Evolutionary conservation across 257 asterid genomes (phyloP).

Genomic region (Capsicum rhomboideum): DNA sequence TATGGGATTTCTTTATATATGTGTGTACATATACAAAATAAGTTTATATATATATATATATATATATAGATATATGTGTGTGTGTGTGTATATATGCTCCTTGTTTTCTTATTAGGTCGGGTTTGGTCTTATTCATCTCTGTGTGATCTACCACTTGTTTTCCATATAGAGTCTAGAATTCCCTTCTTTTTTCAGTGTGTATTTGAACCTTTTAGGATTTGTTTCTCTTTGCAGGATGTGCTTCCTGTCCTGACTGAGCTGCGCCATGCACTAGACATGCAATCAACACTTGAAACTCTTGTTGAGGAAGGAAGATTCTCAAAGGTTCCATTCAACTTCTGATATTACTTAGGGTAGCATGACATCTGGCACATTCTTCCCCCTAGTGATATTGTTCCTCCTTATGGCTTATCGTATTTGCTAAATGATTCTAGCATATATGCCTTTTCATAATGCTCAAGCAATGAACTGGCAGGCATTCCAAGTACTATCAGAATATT

Average conservation of each 20-base stretch:
- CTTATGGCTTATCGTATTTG: not conserved
- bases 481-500: constrained; percentile 84
- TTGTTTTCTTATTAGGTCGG: not conserved
- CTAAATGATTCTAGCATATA: not conserved
- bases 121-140: not conserved
- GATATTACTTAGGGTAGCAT: constrained; percentile 14
- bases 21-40: too few species aligned
- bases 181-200: not conserved
- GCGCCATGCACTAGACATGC: constrained; percentile 74
- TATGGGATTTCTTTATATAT: too few species aligned
- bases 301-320: constrained; percentile 84
- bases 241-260: constrained; percentile 84
- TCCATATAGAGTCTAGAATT: not conserved
- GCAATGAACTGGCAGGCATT: constrained; percentile 64
- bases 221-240: constrained; percentile 52
- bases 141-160: not conserved
- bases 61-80: too few species aligned
- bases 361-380: constrained; percentile 1
- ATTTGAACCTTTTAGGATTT: not conserved
- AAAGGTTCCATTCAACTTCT: constrained; percentile 49
- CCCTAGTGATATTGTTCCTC: constrained; percentile 9
- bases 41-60: too few species aligned
- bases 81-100: not conserved
- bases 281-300: constrained; percentile 71
- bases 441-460: constrained; percentile 7